Conservation (phyloP, 176 grass and related monocot species). For the Avena eriantha region DNA sequence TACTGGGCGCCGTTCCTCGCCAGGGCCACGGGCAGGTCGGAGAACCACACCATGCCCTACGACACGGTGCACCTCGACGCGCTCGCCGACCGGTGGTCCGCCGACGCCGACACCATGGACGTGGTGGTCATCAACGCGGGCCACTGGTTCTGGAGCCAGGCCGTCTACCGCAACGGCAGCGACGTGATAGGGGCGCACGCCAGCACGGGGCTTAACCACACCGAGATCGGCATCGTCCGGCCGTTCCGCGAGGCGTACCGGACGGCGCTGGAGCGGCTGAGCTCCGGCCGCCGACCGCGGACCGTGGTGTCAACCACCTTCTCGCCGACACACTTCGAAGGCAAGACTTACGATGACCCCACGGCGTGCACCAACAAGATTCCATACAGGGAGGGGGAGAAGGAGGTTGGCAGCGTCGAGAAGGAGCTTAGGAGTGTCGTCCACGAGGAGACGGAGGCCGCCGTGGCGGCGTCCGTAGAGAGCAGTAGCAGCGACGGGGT, state of each 20-base stretch:
- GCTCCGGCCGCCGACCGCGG: background rate
- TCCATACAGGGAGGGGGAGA: constrained; percentile 67
- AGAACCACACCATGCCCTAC: constrained; percentile 31
- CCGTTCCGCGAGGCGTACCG: constrained; percentile 49
- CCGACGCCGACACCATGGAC: constrained; percentile 51
- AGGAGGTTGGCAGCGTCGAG: constrained; percentile 44
- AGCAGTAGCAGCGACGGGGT: background rate
- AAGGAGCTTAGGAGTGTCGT: constrained; percentile 55
- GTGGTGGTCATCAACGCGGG: constrained; percentile 46
- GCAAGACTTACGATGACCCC: constrained; percentile 38
- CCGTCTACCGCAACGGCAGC: constrained; percentile 57
- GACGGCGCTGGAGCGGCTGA: constrained; percentile 32
- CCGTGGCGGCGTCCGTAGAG: background rate
- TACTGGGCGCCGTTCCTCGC: constrained; percentile 64
- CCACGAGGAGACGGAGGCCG: constrained; percentile 45
- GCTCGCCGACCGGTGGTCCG: constrained; percentile 41
- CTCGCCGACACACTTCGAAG: constrained; percentile 65
- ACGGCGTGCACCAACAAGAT: constrained; percentile 49
- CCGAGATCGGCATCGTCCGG: constrained; percentile 55
- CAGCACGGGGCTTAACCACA: constrained; percentile 42
- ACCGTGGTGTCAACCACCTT: constrained; percentile 59
- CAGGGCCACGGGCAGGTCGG: constrained; percentile 26
- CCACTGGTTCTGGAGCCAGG: constrained; percentile 60
- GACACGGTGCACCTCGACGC: constrained; percentile 44
- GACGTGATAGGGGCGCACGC: constrained; percentile 50